A percentile compares a stretch with the other conserved stretches of the same genome.
Evolutionary conservation across 169 alveolate species (phyloP).

Genomic region (Plasmodium relictum): DNA sequence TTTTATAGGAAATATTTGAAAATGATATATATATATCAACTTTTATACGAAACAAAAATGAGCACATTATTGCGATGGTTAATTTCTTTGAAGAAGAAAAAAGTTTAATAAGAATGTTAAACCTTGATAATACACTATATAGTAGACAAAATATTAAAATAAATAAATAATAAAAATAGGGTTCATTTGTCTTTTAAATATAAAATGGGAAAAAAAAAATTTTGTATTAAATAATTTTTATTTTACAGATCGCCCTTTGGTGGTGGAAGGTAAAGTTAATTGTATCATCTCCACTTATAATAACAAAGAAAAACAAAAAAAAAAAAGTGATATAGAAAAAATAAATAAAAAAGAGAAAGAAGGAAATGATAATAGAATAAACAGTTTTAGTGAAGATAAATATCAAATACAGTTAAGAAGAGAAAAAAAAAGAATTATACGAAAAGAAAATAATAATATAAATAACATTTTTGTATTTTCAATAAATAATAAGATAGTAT

Average conservation of each 20-base stretch:
- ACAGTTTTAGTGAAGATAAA: not conserved
- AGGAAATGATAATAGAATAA: not conserved
- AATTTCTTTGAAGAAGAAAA: not conserved
- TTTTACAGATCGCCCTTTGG: not conserved
- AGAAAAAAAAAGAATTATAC: not conserved
- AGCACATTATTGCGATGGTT: not conserved
- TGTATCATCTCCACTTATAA: not conserved
- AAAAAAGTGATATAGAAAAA: not conserved
- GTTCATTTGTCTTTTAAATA: too few species aligned
- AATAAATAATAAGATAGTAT: constrained; percentile 2
- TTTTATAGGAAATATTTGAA: constrained; percentile 9
- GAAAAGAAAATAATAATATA: too few species aligned
- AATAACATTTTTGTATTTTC: constrained; percentile 2
- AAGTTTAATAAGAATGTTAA: constrained; percentile 8
- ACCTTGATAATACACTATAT: constrained; percentile 2
- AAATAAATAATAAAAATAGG: not conserved
- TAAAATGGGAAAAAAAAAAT: too few species aligned
- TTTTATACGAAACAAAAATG: not conserved
- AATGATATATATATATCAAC: constrained; percentile 4
- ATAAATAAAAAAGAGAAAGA: not conserved
- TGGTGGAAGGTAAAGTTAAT: constrained; percentile 10
- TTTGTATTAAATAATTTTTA: too few species aligned
- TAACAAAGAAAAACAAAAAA: not conserved
- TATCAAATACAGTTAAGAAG: not conserved
- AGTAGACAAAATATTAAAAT: not conserved